A percentile compares a stretch with the other conserved stretches of the same genome.
These are phyloP conservation scores for Funneliformis geosporum DNA, from an alignment of 192 early-diverging fungal genomes.

Conservation along the genomic window DNA sequence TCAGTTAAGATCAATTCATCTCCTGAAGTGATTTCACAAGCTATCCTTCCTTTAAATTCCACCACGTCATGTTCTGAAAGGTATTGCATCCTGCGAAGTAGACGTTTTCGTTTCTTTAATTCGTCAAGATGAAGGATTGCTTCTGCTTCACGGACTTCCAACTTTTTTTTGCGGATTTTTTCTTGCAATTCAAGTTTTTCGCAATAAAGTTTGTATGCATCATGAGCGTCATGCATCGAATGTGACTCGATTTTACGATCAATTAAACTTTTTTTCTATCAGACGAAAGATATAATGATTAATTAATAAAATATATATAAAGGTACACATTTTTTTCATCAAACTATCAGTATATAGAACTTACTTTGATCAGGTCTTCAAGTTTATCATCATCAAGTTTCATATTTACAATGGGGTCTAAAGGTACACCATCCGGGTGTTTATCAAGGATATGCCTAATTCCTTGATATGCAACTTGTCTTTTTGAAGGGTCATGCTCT, in stretches of 20 bases:
- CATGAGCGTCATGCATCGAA: conserved; percentile 54
- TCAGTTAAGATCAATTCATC: conserved; percentile 92
- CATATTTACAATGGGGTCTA: conserved; percentile 93
- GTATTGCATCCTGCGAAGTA: conserved; percentile 81
- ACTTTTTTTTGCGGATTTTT: conserved; percentile 48
- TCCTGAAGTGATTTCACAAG: conserved; percentile 89
- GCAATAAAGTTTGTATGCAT: conserved; percentile 55
- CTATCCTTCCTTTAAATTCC: conserved; percentile 92
- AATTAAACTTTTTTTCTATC: conserved; percentile 9
- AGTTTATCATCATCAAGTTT: conserved; percentile 78
- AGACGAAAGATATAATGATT: background rate
- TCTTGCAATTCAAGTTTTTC: background rate
- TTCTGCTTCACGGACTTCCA: conserved; percentile 61
- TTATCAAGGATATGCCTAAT: conserved; percentile 72
- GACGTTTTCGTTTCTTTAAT: conserved; percentile 77
- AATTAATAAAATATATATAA: background rate
- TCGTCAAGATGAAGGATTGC: conserved; percentile 88
- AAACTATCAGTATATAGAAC: background rate
- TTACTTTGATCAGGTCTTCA: conserved; percentile 65
- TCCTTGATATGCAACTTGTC: conserved; percentile 63
- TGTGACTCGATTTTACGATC: conserved; percentile 62
- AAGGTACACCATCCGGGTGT: conserved; percentile 73
- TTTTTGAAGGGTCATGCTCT: conserved; percentile 53
- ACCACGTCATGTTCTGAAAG: conserved; percentile 77
- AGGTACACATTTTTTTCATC: background rate